phyloP scores from a whole-genome alignment of 345 rosid species.

The Bruguiera sexangula region DNA sequence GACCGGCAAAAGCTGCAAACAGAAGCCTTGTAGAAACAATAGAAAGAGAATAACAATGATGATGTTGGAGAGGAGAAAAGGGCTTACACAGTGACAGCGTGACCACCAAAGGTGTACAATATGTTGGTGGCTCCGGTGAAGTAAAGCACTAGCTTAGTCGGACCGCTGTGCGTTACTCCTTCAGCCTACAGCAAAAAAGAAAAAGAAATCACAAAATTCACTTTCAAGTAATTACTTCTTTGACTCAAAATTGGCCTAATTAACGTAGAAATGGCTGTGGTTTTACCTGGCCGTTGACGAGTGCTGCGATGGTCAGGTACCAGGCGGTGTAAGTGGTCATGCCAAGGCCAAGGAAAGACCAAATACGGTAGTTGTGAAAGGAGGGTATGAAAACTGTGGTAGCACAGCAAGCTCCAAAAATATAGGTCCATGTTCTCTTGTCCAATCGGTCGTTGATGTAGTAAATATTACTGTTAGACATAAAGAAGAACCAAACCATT shows the following conservation, averaged over 20 bases:
- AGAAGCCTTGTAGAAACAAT: slow-evolving; percentile 67
- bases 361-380: slow-evolving; percentile 93
- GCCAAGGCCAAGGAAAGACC: slow-evolving; percentile 97
- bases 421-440: slow-evolving; percentile 99
- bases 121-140: slow-evolving; percentile 99
- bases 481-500: neutral
- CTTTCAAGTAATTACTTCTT: neutral
- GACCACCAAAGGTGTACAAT: slow-evolving; percentile 95
- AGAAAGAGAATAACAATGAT: neutral
- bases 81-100: slow-evolving; percentile 97
- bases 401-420: slow-evolving; percentile 99
- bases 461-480: slow-evolving; percentile 73
- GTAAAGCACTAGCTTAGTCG: slow-evolving; percentile 79
- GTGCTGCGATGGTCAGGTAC: slow-evolving; percentile 81
- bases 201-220: neutral
- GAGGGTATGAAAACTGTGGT: slow-evolving; percentile 98
- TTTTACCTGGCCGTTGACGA: slow-evolving; percentile 76
- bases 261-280: no score
- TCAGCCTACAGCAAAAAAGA: slow-evolving; percentile 30
- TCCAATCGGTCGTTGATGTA: slow-evolving; percentile 92
- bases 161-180: slow-evolving; percentile 71
- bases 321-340: slow-evolving; percentile 99
- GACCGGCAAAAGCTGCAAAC: slow-evolving; percentile 86
- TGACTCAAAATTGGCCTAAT: no score
- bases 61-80: neutral